Percentiles rank a stretch among this genome's conserved stretches.
These are phyloP conservation scores for Fusarium subglutinans DNA, from an alignment of 2,329 filamentous ascomycete species.

Conservation along the genomic window DNA sequence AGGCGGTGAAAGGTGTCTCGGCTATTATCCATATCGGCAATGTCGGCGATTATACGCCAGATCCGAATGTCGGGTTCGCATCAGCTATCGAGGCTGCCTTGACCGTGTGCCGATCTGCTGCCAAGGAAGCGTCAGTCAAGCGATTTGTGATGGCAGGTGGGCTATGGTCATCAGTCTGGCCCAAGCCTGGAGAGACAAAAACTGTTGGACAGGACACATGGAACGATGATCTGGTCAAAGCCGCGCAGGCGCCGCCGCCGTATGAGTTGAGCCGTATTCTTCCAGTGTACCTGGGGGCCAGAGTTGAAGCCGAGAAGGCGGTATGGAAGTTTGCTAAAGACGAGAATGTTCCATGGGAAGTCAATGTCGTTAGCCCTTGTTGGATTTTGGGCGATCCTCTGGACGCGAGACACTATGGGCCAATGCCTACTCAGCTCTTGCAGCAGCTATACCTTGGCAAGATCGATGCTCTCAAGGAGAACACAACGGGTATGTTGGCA, in stretches of 20 bases:
- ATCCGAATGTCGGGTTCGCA: conserved; percentile 26
- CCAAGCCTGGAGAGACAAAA: background rate
- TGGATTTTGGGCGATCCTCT: conserved; percentile 15
- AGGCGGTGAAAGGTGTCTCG: conserved; percentile 32
- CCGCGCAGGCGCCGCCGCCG: conserved; percentile 28
- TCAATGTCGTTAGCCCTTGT: conserved; percentile 33
- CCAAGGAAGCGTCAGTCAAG: conserved; percentile 21
- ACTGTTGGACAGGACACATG: conserved; percentile 25
- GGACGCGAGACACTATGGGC: conserved; percentile 14
- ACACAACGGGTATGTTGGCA: conserved; percentile 14
- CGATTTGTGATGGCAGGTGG: conserved; percentile 32
- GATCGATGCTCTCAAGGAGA: background rate
- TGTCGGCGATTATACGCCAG: conserved; percentile 13
- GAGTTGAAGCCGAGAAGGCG: conserved; percentile 32
- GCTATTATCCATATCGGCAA: conserved; percentile 33
- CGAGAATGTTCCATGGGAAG: conserved; percentile 24
- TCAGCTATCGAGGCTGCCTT: conserved; percentile 22
- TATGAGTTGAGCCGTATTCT: conserved; percentile 21
- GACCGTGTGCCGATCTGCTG: conserved; percentile 29
- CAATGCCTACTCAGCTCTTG: conserved; percentile 30
- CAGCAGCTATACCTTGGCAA: conserved; percentile 34
- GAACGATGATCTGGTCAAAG: conserved; percentile 25
- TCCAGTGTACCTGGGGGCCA: conserved; percentile 10
- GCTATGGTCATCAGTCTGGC: conserved; percentile 27
- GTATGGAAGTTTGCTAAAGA: conserved; percentile 35